Evolutionary conservation across 306 rosid species (phyloP), one percentile per base, ranked within the genome.

Genomic region (Vicia villosa): DNA sequence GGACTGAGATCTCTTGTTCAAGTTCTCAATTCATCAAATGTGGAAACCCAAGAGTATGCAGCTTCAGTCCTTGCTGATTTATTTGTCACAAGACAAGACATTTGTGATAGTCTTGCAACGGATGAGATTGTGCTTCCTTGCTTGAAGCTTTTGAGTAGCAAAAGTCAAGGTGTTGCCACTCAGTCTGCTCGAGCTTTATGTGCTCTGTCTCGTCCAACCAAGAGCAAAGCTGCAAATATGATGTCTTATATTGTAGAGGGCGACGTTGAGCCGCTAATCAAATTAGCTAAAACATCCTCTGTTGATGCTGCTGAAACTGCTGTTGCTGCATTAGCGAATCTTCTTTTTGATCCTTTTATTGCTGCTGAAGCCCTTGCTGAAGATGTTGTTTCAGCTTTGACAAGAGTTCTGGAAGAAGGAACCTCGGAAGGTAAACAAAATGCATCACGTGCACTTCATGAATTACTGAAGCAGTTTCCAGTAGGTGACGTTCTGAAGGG

Each of bases 41-140:
- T 84, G 83, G 96, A 88, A 81, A 88, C 88, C 68, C 98, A 90
- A 79, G 92, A 88, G 64, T 66, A 80, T 79, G 97, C 92, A 47
- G 97, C 92, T 59, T 94, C 97, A 34, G 95, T 85, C 64, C 89
- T 94, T 65, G 98, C 98, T 68, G 96, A 94, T 86, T 80, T 94
- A 55, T 88, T 94, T 82, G 78, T 82, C 82, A 79, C 83, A 57
- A 90, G 98, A 72, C 92, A 88, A 81, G 98, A 90, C 74, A 90
- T 94, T 74, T 94, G 96, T 66, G 97, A 90, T 58, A 84, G 84
- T 83, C 86, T 94, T 30, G 95, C 90, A 69, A 90, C 86, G 52
- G 97, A 88, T 74, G 98, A 94, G 84, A 83, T 90, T 28, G 91
- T 94, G 69, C 83, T 74, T 84, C 86, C 95, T 84, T 88, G 90